Percentiles rank a stretch among this genome's conserved stretches.
These are phyloP conservation scores for Cucumis sativus DNA, from an alignment of 306 rosid genomes.

Conservation along the genomic window DNA sequence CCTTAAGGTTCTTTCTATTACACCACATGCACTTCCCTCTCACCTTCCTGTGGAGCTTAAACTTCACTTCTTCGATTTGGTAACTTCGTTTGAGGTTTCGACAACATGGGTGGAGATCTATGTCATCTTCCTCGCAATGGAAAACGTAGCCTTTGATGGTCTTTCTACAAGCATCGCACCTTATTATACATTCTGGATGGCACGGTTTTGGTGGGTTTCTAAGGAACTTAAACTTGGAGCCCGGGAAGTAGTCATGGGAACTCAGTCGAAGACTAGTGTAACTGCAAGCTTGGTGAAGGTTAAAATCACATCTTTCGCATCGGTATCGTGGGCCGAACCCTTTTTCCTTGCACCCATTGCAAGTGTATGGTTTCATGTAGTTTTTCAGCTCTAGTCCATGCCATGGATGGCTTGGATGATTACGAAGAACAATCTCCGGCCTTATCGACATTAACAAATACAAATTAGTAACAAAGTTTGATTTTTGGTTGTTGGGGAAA, in stretches of 20 bases:
- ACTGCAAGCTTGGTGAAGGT: not conserved
- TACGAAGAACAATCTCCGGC: not conserved
- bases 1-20: not conserved
- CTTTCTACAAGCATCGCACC: not conserved
- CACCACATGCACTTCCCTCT: slow-evolving; percentile 1
- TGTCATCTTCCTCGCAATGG: not conserved
- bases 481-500: too few relatives aligned
- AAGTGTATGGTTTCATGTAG: not conserved
- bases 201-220: not conserved
- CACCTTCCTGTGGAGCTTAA: not conserved
- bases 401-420: not conserved
- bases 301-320: slow-evolving; percentile 3
- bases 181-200: not conserved
- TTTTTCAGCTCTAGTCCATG: not conserved
- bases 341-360: slow-evolving; percentile 8
- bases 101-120: not conserved
- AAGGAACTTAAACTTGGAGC: not conserved
- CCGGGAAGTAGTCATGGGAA: not conserved
- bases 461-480: too few relatives aligned
- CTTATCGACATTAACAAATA: not conserved
- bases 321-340: slow-evolving; percentile 14
- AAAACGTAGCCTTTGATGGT: not conserved
- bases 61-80: not conserved
- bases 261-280: not conserved
- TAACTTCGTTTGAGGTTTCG: not conserved